A percentile compares a stretch with the other conserved stretches of the same genome.
Conservation (phyloP, 495 filamentous ascomycete genomes). For the Xylaria castorea region DNA sequence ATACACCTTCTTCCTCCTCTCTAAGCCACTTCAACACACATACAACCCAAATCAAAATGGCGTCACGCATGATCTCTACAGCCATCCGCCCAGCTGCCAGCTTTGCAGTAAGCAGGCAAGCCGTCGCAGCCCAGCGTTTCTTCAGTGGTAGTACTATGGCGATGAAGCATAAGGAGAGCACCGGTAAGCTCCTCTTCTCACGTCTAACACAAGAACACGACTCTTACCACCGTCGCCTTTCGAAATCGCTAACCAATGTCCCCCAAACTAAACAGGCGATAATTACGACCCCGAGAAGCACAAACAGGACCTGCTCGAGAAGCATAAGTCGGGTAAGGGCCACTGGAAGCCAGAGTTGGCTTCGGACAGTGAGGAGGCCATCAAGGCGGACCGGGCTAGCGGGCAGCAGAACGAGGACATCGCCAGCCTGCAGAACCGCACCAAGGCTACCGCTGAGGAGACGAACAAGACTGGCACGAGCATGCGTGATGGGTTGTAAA, state of each 20-base stretch:
- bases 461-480: constrained; percentile 52
- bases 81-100: constrained; percentile 20
- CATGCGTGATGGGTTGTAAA: constrained; percentile 53
- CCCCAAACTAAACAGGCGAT: constrained; percentile 38
- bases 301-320: constrained; percentile 73
- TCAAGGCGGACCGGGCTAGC: constrained; percentile 58
- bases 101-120: constrained; percentile 20
- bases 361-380: constrained; percentile 79
- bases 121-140: constrained; percentile 18
- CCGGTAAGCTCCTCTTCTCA: constrained; percentile 23
- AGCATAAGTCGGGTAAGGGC: constrained; percentile 75
- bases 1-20: too few relatives aligned
- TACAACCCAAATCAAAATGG: constrained; percentile 19
- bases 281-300: constrained; percentile 64
- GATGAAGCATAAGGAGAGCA: constrained; percentile 41
- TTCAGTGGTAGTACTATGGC: constrained; percentile 36
- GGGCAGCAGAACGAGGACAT: constrained; percentile 41
- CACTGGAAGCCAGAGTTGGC: constrained; percentile 84
- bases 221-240: neutral
- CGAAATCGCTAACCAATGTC: constrained; percentile 14
- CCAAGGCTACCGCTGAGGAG: constrained; percentile 57
- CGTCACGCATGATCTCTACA: constrained; percentile 24
- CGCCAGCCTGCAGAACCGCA: constrained; percentile 57
- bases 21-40: neutral
- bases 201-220: neutral